Conservation (phyloP, 2,329 filamentous ascomycete genomes). For the Talaromyces islandicus region DNA sequence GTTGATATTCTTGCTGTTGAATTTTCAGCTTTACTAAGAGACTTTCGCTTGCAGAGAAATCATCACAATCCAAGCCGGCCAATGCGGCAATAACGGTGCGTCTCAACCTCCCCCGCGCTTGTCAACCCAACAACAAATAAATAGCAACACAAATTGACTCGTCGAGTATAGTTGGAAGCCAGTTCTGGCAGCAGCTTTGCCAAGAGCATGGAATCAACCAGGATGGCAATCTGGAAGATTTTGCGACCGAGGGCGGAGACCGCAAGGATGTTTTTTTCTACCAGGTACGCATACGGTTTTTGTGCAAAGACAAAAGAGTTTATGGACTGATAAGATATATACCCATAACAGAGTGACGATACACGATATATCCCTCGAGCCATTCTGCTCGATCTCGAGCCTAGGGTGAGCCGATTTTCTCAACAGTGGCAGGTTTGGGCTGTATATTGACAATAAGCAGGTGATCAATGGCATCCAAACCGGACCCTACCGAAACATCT, state of each 20-base stretch:
- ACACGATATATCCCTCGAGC: constrained; percentile 96
- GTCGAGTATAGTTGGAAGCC: constrained; percentile 67
- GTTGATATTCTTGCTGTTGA: constrained; percentile 3
- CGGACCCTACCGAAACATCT: constrained; percentile 94
- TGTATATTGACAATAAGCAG: constrained; percentile 29
- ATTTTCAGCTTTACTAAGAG: neutral
- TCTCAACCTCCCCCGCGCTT: constrained; percentile 25
- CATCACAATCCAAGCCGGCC: constrained; percentile 97
- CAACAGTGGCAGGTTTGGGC: too few relatives aligned
- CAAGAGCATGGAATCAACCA: constrained; percentile 97
- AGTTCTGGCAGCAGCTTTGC: constrained; percentile 99
- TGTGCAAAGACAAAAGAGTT: neutral
- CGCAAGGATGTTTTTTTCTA: constrained; percentile 99
- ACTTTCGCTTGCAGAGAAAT: constrained; percentile 65
- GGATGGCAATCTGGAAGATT: constrained; percentile 94
- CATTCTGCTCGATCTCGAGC: constrained; percentile 91
- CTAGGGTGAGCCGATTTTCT: constrained; percentile 56
- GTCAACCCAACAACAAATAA: constrained; percentile 4
- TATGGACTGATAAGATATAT: neutral
- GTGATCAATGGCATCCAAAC: constrained; percentile 90
- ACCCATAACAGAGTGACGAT: constrained; percentile 70
- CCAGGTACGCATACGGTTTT: constrained; percentile 47
- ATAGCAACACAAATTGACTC: constrained; percentile 1
- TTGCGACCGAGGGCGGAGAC: constrained; percentile 94
- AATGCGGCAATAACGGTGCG: constrained; percentile 98